A percentile compares a stretch with the other conserved stretches of the same genome.
Evolutionary conservation across 805 yeast species (phyloP).

Genomic region (Candida jianshihensis): DNA sequence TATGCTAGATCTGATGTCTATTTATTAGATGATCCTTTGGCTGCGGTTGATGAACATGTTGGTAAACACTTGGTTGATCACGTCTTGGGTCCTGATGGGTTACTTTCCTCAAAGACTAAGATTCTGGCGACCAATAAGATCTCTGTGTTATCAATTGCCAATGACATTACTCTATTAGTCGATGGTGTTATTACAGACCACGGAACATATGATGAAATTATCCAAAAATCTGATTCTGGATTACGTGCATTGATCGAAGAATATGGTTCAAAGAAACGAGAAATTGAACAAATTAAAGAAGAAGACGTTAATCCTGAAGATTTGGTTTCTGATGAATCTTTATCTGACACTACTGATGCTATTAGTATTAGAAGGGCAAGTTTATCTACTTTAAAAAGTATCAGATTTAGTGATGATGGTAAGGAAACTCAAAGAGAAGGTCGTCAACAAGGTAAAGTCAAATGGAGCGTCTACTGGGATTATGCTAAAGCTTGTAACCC

Average conservation of each 20-base stretch:
- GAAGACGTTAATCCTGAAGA: conserved; percentile 25
- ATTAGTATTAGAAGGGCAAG: conserved; percentile 58
- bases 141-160: conserved; percentile 71
- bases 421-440: conserved; percentile 51
- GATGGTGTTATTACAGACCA: conserved; percentile 65
- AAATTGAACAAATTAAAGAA: conserved; percentile 6
- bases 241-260: conserved; percentile 51
- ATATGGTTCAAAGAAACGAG: conserved; percentile 45
- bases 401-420: conserved; percentile 28
- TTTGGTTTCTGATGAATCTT: conserved; percentile 16
- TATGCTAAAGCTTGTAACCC: conserved; percentile 88
- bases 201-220: conserved; percentile 51
- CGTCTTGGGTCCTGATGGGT: conserved; percentile 77
- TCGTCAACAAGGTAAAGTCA: conserved; percentile 89
- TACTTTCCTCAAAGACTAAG: conserved; percentile 66
- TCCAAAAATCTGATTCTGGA: conserved; percentile 37
- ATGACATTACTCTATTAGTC: conserved; percentile 58
- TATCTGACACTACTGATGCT: conserved; percentile 26
- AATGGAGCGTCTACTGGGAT: conserved; percentile 74
- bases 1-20: conserved; percentile 91
- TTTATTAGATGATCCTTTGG: conserved; percentile 83
- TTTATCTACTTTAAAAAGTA: conserved; percentile 36
- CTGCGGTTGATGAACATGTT: conserved; percentile 98
- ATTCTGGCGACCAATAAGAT: conserved; percentile 84
- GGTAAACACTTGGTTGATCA: conserved; percentile 77